Percentiles rank a stretch among this genome's conserved stretches.
Evolutionary conservation across 106 monocot genomes (phyloP).

Genomic region (Ottelia alismoides): DNA sequence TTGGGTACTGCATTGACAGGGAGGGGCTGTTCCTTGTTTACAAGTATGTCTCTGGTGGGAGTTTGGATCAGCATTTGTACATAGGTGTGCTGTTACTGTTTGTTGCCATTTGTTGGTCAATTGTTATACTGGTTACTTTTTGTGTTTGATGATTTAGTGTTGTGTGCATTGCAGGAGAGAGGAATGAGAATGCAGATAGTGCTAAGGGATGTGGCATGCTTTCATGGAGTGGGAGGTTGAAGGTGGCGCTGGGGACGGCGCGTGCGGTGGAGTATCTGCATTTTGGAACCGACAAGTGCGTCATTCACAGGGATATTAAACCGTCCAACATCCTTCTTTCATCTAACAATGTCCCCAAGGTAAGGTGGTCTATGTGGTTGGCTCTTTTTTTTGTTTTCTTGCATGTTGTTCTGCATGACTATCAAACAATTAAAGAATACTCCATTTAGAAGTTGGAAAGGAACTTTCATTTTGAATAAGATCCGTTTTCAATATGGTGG

Average conservation of each 20-base stretch:
- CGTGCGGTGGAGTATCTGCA: constrained; percentile 69
- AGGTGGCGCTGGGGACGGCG: constrained; percentile 61
- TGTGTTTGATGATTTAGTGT: not conserved
- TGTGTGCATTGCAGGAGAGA: not conserved
- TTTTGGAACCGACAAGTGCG: constrained; percentile 51
- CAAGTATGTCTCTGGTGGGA: constrained; percentile 66
- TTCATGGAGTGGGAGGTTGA: constrained; percentile 58
- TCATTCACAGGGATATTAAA: constrained; percentile 87
- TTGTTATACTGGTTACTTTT: not conserved
- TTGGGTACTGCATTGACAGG: constrained; percentile 61
- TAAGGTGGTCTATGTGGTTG: constrained; percentile 13
- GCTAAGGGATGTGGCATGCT: constrained; percentile 14
- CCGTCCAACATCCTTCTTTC: constrained; percentile 83
- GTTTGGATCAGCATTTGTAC: constrained; percentile 60
- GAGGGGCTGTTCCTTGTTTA: constrained; percentile 78
- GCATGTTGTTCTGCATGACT: not conserved
- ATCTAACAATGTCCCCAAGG: constrained; percentile 49
- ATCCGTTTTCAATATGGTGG: no score
- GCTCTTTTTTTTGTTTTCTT: not conserved
- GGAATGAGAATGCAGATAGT: not conserved
- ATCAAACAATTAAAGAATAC: no score
- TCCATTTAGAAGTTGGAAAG: no score
- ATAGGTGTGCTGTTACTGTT: not conserved
- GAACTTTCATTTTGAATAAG: no score
- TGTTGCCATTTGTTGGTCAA: not conserved